Evolutionary conservation across 2,329 filamentous ascomycete genomes (phyloP).

Genomic region (Chaetomium olivaceum): DNA sequence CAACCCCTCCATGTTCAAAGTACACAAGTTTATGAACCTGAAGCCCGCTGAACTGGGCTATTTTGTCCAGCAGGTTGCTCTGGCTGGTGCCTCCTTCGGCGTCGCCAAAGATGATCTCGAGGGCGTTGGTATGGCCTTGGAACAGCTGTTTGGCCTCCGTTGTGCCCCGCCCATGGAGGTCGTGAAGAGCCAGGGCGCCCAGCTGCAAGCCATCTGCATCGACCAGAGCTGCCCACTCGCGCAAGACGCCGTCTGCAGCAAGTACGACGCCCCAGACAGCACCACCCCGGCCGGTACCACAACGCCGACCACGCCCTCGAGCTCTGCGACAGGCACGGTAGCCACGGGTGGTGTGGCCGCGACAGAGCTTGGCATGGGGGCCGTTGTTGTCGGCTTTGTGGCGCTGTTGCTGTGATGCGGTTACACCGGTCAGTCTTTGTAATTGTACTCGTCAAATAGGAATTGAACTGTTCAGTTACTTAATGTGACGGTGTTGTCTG

Average conservation of each 20-base stretch:
- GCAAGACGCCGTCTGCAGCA: not conserved
- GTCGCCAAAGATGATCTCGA: not conserved
- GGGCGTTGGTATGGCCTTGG: constrained; percentile 3
- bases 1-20: constrained; percentile 10
- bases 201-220: constrained; percentile 2
- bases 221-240: not conserved
- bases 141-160: not conserved
- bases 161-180: constrained; percentile 1
- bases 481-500: too few species aligned
- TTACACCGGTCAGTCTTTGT: too few species aligned
- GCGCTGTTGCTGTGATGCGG: not conserved
- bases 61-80: constrained; percentile 7
- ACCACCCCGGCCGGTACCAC: not conserved
- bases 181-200: not conserved
- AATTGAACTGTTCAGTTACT: too few species aligned
- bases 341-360: not conserved
- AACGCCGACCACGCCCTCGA: not conserved
- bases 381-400: not conserved
- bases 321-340: not conserved
- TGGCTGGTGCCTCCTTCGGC: constrained; percentile 5
- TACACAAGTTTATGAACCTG: constrained; percentile 5
- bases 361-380: not conserved
- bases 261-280: not conserved
- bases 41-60: not conserved
- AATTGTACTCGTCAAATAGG: too few species aligned